phyloP scores from a whole-genome alignment of 1,284 basidiomycete species.

The Ceratobasidium sp. region DNA sequence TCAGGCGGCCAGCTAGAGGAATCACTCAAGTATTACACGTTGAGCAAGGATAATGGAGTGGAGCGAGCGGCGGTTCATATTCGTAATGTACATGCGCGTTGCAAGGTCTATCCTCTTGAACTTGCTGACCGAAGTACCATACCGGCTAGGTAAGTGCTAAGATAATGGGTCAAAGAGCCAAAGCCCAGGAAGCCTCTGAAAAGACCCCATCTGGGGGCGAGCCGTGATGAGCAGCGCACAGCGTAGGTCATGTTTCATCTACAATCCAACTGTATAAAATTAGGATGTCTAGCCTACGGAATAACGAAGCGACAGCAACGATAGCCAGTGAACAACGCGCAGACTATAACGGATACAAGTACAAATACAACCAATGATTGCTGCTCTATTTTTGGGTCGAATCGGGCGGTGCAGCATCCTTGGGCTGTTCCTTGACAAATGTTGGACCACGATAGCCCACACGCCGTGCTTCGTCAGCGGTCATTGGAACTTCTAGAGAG shows the following conservation, averaged over 20 bases:
- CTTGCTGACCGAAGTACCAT: slow-evolving; percentile 42
- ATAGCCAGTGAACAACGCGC: too few species aligned
- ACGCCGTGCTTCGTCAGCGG: slow-evolving; percentile 14
- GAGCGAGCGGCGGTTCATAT: slow-evolving; percentile 88
- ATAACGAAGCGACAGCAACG: too few species aligned
- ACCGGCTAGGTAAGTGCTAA: slow-evolving; percentile 80
- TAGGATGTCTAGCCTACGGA: too few species aligned
- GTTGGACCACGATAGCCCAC: slow-evolving; percentile 14
- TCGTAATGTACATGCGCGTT: slow-evolving; percentile 64
- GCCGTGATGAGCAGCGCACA: too few species aligned
- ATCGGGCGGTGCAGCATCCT: neutral
- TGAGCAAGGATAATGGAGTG: slow-evolving; percentile 80
- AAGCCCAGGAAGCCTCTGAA: slow-evolving; percentile 14
- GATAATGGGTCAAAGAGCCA: slow-evolving; percentile 68
- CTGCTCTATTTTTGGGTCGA: neutral
- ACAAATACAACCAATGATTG: neutral
- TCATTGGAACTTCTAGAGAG: slow-evolving; percentile 18
- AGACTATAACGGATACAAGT: neutral
- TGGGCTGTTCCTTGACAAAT: neutral
- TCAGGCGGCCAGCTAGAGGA: slow-evolving; percentile 82
- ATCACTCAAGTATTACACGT: slow-evolving; percentile 81
- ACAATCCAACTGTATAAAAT: too few species aligned
- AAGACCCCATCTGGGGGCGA: too few species aligned
- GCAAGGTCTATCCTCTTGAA: slow-evolving; percentile 35
- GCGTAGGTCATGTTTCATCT: too few species aligned